Conservation (phyloP, 1,284 basidiomycete species). For the Xerocomus nothofagi region DNA sequence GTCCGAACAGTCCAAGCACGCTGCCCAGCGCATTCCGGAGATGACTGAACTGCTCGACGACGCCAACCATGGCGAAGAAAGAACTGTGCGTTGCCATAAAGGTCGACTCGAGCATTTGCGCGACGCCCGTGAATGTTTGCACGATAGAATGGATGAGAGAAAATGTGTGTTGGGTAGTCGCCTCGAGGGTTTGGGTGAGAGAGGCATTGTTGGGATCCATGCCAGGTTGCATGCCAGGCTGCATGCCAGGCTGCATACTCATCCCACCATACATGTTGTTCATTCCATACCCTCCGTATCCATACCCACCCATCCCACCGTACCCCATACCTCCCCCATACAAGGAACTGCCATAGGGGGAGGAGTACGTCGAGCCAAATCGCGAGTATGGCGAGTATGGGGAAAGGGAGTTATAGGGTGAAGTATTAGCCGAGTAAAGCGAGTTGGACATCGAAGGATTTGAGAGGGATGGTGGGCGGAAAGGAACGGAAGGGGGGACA, state of each 20-base stretch:
- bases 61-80: conserved; percentile 99
- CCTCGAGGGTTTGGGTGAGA: conserved; percentile 85
- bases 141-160: conserved; percentile 93
- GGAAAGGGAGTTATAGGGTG: conserved; percentile 29
- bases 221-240: conserved; percentile 45
- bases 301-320: conserved; percentile 39
- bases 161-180: conserved; percentile 91
- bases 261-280: conserved; percentile 45
- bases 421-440: conserved; percentile 30
- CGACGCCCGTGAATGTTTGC: conserved; percentile 92
- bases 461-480: conserved; percentile 43
- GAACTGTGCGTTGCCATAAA: conserved; percentile 99
- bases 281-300: conserved; percentile 41
- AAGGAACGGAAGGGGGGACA: conserved; percentile 34
- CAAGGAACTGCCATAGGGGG: conserved; percentile 42
- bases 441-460: conserved; percentile 34
- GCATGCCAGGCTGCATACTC: conserved; percentile 48
- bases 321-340: conserved; percentile 44
- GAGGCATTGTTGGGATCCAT: conserved; percentile 55
- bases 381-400: conserved; percentile 47
- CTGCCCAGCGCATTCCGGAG: conserved; percentile 92
- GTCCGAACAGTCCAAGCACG: conserved; percentile 89
- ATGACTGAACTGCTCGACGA: conserved; percentile 92
- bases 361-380: conserved; percentile 43
- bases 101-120: conserved; percentile 97